Evolutionary conservation across 2,329 filamentous ascomycete genomes (phyloP).

Genomic region (Thermothelomyces thermophilus): DNA sequence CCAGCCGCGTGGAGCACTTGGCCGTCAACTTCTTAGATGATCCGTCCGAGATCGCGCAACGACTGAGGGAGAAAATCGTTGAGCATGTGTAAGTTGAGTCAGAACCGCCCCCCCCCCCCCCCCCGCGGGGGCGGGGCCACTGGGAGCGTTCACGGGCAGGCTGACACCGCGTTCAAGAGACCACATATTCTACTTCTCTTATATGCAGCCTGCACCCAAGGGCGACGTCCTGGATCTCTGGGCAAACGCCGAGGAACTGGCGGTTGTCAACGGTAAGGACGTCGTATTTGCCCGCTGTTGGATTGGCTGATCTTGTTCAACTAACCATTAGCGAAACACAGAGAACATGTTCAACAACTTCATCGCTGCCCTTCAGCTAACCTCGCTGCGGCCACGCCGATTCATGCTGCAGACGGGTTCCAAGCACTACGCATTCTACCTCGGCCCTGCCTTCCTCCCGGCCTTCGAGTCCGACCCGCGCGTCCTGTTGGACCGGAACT

Average conservation of each 20-base stretch:
- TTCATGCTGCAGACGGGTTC: constrained; percentile 46
- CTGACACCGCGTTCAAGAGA: too few relatives aligned
- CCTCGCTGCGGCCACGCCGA: constrained; percentile 31
- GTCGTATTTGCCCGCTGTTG: neutral
- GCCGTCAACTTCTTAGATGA: constrained; percentile 31
- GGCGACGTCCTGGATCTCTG: constrained; percentile 36
- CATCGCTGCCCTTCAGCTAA: constrained; percentile 34
- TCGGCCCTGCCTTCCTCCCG: constrained; percentile 38
- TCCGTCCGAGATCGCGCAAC: constrained; percentile 26
- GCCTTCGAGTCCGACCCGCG: constrained; percentile 41
- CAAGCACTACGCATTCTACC: constrained; percentile 47
- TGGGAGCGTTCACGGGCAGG: too few relatives aligned
- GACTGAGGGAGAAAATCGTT: neutral
- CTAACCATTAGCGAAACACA: neutral
- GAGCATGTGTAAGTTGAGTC: constrained; percentile 16
- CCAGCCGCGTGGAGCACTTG: constrained; percentile 35
- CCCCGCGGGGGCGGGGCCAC: too few relatives aligned
- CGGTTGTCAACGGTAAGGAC: constrained; percentile 36
- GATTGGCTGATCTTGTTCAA: neutral
- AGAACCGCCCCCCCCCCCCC: too few relatives aligned
- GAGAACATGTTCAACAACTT: constrained; percentile 41
- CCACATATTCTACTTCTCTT: constrained; percentile 49
- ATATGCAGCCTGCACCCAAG: constrained; percentile 44
- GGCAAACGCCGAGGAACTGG: constrained; percentile 45
- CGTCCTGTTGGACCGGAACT: constrained; percentile 41